These are phyloP conservation scores for Saksenaea vasiformis DNA, from an alignment of 371 early-diverging fungal species.

Conservation along the genomic window DNA sequence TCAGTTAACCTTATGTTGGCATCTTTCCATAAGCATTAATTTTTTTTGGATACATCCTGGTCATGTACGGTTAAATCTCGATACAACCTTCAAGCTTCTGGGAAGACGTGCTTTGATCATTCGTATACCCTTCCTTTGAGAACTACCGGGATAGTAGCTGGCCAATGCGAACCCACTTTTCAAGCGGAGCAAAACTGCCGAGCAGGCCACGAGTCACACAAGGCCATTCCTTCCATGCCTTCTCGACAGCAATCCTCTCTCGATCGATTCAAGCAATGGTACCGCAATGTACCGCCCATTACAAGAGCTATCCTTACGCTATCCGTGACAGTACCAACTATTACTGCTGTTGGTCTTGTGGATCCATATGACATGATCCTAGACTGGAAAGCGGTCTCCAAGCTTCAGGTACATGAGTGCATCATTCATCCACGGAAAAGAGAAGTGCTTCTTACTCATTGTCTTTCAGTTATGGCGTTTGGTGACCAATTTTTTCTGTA, in stretches of 20 bases:
- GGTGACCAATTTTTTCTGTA: slow-evolving; percentile 68
- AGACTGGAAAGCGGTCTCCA: slow-evolving; percentile 42
- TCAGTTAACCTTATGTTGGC: too few relatives aligned
- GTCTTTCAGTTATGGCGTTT: slow-evolving; percentile 76
- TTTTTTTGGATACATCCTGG: too few relatives aligned
- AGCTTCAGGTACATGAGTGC: slow-evolving; percentile 23
- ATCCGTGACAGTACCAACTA: slow-evolving; percentile 54
- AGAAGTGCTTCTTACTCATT: background rate
- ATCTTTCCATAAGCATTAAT: too few relatives aligned
- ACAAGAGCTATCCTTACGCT: slow-evolving; percentile 62
- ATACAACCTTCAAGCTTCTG: too few relatives aligned
- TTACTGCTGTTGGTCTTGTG: slow-evolving; percentile 45
- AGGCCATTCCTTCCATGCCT: slow-evolving; percentile 12
- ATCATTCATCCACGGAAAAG: background rate
- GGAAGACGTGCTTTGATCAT: too few relatives aligned
- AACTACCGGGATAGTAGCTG: too few relatives aligned
- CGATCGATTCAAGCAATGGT: slow-evolving; percentile 55
- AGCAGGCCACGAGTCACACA: background rate
- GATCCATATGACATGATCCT: slow-evolving; percentile 38
- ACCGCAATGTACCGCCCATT: slow-evolving; percentile 63
- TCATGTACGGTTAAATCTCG: too few relatives aligned
- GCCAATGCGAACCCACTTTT: too few relatives aligned
- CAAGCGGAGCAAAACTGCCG: too few relatives aligned
- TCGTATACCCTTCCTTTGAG: too few relatives aligned
- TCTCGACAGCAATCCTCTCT: slow-evolving; percentile 16